Evolutionary conservation across 306 rosid species (phyloP), one percentile per base, ranked within the genome.

Genomic region (Cucurbita moschata): DNA sequence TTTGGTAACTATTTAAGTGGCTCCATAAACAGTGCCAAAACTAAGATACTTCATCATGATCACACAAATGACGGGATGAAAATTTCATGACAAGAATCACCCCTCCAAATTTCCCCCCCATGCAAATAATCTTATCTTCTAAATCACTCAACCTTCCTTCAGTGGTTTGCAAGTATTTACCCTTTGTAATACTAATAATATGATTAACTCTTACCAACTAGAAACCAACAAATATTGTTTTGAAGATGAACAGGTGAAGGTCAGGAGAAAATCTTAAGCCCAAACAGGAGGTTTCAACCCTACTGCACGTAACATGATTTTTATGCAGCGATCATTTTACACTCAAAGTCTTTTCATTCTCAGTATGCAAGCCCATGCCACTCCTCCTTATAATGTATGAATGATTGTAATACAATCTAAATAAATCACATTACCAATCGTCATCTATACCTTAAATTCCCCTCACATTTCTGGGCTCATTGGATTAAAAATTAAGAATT

Each of bases 21-120:
- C 81, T 82, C 71, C 43, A 79, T 76, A 37, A 43, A 39, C 30
- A 65, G 16, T n/a, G 9, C 43, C 71, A 42, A 65, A 65, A 43
- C 53, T 5, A 47, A 44, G 38, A 21, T 67, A 30, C 40, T 46
- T 44, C 55, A 21, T 10, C 72, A 19, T 19, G 72, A 67, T 19
- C 55, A 67, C 72, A 67, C 40, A 67, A 67, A 21, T 12, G 72
- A 67, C 38, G 8, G 52, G 53, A 19, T 43, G 23, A 43, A 43
- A 65, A 65, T 42, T 43, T 46, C 37, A 42, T 9, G 6, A 8
- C 51, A 64, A 16, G 35, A 66, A 43, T 46, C 54, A 18, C 38
- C 71, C 38, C 38, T 43, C 37, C 12, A 11, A 43, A 44, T 11
- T 67, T 0, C 52, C 47, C 19, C 72, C n/a, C 9, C 18, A 44